Base-by-base conservation (phyloP, 805 yeast genomes). In the Wickerhamomyces bovis region DNA sequence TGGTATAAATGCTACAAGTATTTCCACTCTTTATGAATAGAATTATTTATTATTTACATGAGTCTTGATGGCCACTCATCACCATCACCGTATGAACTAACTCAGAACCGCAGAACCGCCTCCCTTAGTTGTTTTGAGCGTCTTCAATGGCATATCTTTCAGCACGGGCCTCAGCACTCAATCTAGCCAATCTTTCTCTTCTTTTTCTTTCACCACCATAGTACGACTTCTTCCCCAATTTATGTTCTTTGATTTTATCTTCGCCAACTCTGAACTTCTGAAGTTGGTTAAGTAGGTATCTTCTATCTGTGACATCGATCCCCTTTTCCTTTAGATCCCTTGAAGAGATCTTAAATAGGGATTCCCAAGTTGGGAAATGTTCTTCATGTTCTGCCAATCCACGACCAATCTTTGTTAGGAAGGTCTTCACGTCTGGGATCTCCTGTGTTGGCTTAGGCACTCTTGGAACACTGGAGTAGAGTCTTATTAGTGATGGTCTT, bases 181-280 rank as follows among this genome's bases (percentile, higher is more conserved):
- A 63, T 52, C 76, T 77, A 10, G 95, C 92, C 16, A 72, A 68
- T 54, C 75, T 75, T 60, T 82, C 84, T 57, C 76, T 79, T 50
- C 83, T 77, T 58, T 80, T 84, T 64, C 96, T 78, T 67, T 89
- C 97, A 60, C 97, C 96, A 22, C 97, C 97, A 67, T 80, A 71
- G 57, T 71, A 72, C 56, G 76, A 74, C 73, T 88, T 88, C 71
- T 76, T 82, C n/a, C 90, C 88, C 51, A 70, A 65, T 55, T 76
- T 77, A 53, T 78, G 72, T 58, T 81, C 85, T 47, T 69, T 58
- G 47, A 85, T 16, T 5, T 19, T 68, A 19, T 76, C 72, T 45
- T 72, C 74, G 45, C 82, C 79, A 50, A 77, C 74, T 56, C 78
- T 75, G 58, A 73, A 83, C 56, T 76, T 78, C 58, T 89, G 82